phyloP scores from a whole-genome alignment of 2,329 filamentous ascomycete species.

The Botryotinia globosa region DNA sequence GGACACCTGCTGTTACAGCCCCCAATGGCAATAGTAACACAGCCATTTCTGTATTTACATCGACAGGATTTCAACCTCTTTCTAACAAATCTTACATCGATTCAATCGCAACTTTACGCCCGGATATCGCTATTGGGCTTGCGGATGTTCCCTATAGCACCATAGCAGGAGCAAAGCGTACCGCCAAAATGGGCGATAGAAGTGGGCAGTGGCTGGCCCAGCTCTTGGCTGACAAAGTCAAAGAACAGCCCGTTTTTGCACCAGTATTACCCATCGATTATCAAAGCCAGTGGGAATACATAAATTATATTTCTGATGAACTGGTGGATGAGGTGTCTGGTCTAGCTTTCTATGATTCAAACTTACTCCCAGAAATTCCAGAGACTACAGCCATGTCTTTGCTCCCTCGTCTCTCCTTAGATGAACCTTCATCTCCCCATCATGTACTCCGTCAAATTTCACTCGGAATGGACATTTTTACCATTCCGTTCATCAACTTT shows the following conservation, averaged over 20 bases:
- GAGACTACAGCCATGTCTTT: conserved; percentile 50
- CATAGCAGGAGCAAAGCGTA: conserved; percentile 65
- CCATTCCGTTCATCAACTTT: conserved; percentile 69
- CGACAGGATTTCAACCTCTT: conserved; percentile 76
- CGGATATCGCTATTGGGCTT: conserved; percentile 77
- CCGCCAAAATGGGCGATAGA: conserved; percentile 79
- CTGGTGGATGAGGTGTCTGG: conserved; percentile 58
- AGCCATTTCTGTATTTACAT: conserved; percentile 76
- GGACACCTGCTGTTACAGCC: conserved; percentile 70
- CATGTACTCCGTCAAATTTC: conserved; percentile 72
- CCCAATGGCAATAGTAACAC: conserved; percentile 69
- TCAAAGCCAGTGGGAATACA: conserved; percentile 74
- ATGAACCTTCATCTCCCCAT: conserved; percentile 67
- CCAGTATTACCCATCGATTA: conserved; percentile 73
- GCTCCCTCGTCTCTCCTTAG: conserved; percentile 73
- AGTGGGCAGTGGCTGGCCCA: conserved; percentile 79
- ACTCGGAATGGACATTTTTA: conserved; percentile 76
- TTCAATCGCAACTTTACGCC: conserved; percentile 61
- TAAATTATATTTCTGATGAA: conserved; percentile 67
- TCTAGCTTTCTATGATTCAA: conserved; percentile 75
- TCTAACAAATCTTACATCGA: conserved; percentile 66
- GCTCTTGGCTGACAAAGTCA: conserved; percentile 50
- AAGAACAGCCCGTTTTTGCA: conserved; percentile 52
- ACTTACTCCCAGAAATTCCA: conserved; percentile 66
- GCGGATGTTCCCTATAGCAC: conserved; percentile 66